Evolutionary conservation across 1,284 basidiomycete genomes (phyloP).

Genomic region (Abortiporus biennis): DNA sequence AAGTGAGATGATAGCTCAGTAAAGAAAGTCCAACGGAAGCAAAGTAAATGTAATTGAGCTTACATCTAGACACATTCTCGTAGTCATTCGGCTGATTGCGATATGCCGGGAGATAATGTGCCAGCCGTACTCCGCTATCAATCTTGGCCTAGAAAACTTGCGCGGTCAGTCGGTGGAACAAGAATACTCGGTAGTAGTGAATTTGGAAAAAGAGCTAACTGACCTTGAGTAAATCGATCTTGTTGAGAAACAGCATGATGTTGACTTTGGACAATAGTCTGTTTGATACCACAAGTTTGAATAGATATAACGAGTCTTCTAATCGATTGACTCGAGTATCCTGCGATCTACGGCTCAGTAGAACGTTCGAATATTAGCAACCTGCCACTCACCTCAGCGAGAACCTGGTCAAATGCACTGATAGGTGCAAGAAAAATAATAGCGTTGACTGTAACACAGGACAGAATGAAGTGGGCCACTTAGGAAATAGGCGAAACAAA

Average conservation of each 20-base stretch:
- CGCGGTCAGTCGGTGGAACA: constrained; percentile 1
- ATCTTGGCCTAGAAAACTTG: constrained; percentile 44
- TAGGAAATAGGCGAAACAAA: background rate
- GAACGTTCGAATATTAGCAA: background rate
- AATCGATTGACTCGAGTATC: constrained; percentile 66
- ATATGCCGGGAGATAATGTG: constrained; percentile 60
- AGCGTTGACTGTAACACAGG: constrained; percentile 53
- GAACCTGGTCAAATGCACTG: constrained; percentile 76
- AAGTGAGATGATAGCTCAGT: constrained; percentile 1
- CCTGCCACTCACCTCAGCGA: constrained; percentile 50
- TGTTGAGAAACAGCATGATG: constrained; percentile 76
- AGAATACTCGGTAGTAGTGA: background rate
- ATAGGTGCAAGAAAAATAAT: constrained; percentile 83
- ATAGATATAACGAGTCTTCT: constrained; percentile 69
- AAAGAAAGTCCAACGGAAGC: constrained; percentile 1
- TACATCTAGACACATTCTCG: constrained; percentile 66
- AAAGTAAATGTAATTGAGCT: constrained; percentile 14
- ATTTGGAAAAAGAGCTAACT: background rate
- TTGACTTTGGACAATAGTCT: constrained; percentile 62
- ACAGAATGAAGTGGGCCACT: background rate
- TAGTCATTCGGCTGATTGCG: constrained; percentile 70
- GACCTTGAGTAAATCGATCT: constrained; percentile 15
- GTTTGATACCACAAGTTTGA: constrained; percentile 64
- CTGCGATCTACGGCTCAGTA: constrained; percentile 26
- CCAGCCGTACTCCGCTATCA: constrained; percentile 66